Base-by-base conservation (phyloP, 805 yeast genomes). In the Scheffersomyces ergatensis region DNA sequence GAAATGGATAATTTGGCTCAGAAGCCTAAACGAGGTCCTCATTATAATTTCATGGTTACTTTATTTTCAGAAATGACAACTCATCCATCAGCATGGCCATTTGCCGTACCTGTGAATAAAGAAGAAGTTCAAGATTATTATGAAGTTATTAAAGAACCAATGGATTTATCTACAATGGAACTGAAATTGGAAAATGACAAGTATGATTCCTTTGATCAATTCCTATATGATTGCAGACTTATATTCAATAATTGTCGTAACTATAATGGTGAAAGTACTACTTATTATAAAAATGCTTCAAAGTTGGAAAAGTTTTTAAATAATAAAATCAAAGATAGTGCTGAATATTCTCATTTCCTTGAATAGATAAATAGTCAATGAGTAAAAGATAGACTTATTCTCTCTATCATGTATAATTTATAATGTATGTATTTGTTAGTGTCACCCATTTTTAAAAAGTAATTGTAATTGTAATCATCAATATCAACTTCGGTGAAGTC, bases 31-130 rank as follows among this genome's bases (percentile, higher is more conserved):
- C 72, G 97, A 41, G 88, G 95, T 2, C 96, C 97, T 8, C 97
- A 93, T 66, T 87, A 87, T 66, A 93, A 93, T 34, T 85, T 85
- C 46, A 90, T 93, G 95, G 88, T 87, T 52, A 89, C 89, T 41
- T 64, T 93, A 14, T 72, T 93, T 32, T 80, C 89, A 5, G 99
- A 93, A 56, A 62, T 93, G 68, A 93, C 88, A 56, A 89, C 87
- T 58, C 96, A 93, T 63, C 95, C 98, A 0, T 87, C 96, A 3
- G 92, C 97, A 20, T 93, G 99, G 99, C 99, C 99, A 29, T 93
- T 93, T 64, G 80, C 89, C 34, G 85, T 82, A 40, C 96, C 99
- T 2, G 99, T 93, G 12, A 88, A 85, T 60, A 82, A 78, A 57
- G 95, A 88, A 31, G 99, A 93, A 58, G 99, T 93, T 9, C 89